Conservation (phyloP, 208 protist species). For the Lotmaria passim region DNA sequence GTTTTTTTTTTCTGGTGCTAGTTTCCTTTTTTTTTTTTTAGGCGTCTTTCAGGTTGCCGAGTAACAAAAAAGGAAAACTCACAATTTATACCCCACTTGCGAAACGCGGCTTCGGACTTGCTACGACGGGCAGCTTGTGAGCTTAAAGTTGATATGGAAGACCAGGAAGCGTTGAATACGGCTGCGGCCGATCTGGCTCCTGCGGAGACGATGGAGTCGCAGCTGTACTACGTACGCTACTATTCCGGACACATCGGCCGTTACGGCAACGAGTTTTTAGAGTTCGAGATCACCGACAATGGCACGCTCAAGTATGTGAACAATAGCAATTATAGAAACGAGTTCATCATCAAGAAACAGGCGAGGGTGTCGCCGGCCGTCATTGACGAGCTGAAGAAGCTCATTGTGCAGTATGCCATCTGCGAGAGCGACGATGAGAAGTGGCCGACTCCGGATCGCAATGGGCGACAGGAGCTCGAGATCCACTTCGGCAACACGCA, state of each 20-base stretch:
- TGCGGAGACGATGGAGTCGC: constrained; percentile 70
- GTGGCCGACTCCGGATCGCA: constrained; percentile 87
- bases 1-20: too few species aligned
- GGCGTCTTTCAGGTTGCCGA: too few species aligned
- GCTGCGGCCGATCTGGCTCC: not conserved
- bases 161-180: constrained; percentile 15
- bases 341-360: constrained; percentile 92
- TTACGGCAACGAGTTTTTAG: constrained; percentile 91
- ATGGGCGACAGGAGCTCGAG: constrained; percentile 89
- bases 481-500: constrained; percentile 87
- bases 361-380: constrained; percentile 70
- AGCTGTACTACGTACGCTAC: constrained; percentile 83
- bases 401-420: constrained; percentile 67
- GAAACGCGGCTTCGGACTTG: not conserved
- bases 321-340: constrained; percentile 89
- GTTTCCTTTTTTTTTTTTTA: too few species aligned
- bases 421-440: constrained; percentile 80
- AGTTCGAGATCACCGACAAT: constrained; percentile 84
- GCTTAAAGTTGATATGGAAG: constrained; percentile 14
- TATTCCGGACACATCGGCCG: constrained; percentile 87
- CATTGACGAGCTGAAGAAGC: constrained; percentile 73
- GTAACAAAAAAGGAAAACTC: too few species aligned
- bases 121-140: not conserved
- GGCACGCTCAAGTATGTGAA: constrained; percentile 88
- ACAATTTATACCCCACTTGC: too few species aligned